Percentiles rank a stretch among this genome's conserved stretches.
phyloP scores from a whole-genome alignment of 345 rosid genomes.

The Mallotus nudiflorus region DNA sequence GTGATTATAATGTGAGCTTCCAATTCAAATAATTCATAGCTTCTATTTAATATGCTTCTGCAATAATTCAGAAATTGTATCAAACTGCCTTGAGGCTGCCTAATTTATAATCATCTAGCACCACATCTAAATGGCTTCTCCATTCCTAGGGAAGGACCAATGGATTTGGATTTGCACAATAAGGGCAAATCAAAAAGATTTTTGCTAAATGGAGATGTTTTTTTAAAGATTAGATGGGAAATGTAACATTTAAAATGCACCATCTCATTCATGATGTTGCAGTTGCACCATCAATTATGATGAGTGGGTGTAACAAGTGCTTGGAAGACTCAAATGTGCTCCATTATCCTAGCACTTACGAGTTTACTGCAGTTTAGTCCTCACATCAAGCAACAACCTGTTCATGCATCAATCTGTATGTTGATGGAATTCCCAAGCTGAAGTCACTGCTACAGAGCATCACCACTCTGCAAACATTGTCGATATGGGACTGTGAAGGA shows the following conservation, averaged over 20 bases:
- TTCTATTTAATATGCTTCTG: too few species aligned
- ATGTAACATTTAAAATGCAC: constrained; percentile 21
- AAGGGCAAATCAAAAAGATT: constrained; percentile 14
- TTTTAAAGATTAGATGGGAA: not conserved
- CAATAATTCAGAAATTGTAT: too few species aligned
- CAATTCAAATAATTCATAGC: too few species aligned
- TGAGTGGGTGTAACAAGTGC: not conserved
- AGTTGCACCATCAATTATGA: constrained; percentile 10
- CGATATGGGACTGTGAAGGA: too few species aligned
- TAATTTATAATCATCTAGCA: not conserved
- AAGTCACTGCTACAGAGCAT: too few species aligned
- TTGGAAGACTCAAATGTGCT: not conserved
- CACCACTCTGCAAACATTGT: too few species aligned
- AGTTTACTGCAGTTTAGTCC: too few species aligned
- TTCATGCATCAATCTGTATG: too few species aligned
- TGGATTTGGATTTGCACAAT: constrained; percentile 15
- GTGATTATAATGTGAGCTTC: too few species aligned
- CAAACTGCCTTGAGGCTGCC: constrained; percentile 13
- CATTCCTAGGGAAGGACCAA: not conserved
- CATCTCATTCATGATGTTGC: constrained; percentile 29
- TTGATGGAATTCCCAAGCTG: too few species aligned
- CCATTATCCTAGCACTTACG: not conserved
- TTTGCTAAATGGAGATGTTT: constrained; percentile 24
- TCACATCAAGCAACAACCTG: too few species aligned
- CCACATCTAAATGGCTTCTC: constrained; percentile 20